Evolutionary conservation across 148 eudicot species (phyloP).

Genomic region (Rhododendron williamsianum): DNA sequence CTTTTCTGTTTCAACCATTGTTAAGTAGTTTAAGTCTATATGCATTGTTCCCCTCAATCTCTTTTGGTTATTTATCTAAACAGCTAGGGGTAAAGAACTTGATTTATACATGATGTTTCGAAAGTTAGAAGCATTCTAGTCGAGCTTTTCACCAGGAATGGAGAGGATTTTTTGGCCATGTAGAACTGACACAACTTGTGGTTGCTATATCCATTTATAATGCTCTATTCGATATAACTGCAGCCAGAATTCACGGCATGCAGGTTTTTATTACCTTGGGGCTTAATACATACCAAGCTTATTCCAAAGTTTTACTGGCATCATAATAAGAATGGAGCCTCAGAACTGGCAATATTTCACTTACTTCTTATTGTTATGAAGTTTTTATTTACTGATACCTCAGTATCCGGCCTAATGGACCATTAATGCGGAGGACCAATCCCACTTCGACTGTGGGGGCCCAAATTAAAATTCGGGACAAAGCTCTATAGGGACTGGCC

Average conservation of each 20-base stretch:
- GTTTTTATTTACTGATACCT: not conserved
- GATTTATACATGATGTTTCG: not conserved
- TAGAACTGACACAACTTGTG: not conserved
- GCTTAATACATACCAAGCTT: not conserved
- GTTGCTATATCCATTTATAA: not conserved
- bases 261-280: not conserved
- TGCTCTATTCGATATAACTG: not conserved
- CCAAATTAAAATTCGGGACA: not conserved
- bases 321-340: not conserved
- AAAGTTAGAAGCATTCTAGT: not conserved
- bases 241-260: not conserved
- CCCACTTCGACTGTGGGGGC: not conserved
- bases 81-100: not conserved
- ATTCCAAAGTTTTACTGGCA: not conserved
- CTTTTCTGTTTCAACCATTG: not conserved
- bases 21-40: not conserved
- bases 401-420: not conserved
- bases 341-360: not conserved
- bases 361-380: not conserved
- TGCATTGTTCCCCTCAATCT: not conserved
- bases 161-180: not conserved
- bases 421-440: not conserved
- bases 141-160: not conserved
- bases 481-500: not conserved
- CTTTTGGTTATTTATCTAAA: not conserved